A percentile compares a stretch with the other conserved stretches of the same genome.
phyloP scores from a whole-genome alignment of 306 rosid genomes.

The Cercis canadensis region DNA sequence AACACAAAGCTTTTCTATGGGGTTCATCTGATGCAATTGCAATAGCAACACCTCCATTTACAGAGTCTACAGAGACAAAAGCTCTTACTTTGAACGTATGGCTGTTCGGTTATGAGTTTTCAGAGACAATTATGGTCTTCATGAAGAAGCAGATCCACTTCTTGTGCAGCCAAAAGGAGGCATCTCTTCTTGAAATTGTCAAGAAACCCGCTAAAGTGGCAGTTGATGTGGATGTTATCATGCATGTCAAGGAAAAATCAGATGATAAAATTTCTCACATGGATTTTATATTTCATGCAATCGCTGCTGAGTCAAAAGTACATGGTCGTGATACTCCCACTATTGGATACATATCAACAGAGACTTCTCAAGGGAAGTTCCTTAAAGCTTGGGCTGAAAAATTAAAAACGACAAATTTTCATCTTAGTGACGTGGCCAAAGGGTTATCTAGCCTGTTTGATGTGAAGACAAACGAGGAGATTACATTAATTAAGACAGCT shows the following conservation, averaged over 20 bases:
- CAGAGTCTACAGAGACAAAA: conserved; percentile 55
- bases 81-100: conserved; percentile 67
- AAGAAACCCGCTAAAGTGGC: conserved; percentile 59
- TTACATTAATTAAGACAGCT: conserved; percentile 63
- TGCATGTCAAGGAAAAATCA: conserved; percentile 75
- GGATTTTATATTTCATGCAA: conserved; percentile 71
- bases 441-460: conserved; percentile 73
- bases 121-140: conserved; percentile 71
- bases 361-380: conserved; percentile 84
- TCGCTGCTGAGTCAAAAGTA: conserved; percentile 60
- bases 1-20: conserved; percentile 57
- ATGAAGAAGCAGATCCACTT: conserved; percentile 72
- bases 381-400: conserved; percentile 81
- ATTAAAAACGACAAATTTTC: conserved; percentile 56
- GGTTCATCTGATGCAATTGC: conserved; percentile 57
- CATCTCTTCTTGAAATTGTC: conserved; percentile 60
- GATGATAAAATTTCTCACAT: conserved; percentile 77
- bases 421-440: conserved; percentile 70
- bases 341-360: conserved; percentile 78
- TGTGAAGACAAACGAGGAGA: conserved; percentile 59
- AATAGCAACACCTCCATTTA: conserved; percentile 61
- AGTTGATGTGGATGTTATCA: conserved; percentile 75
- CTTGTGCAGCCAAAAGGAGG: conserved; percentile 71
- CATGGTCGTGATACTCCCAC: conserved; percentile 60
- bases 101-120: conserved; percentile 71